Base-by-base conservation (phyloP, 805 yeast species). In the Ogataea populi-albae region DNA sequence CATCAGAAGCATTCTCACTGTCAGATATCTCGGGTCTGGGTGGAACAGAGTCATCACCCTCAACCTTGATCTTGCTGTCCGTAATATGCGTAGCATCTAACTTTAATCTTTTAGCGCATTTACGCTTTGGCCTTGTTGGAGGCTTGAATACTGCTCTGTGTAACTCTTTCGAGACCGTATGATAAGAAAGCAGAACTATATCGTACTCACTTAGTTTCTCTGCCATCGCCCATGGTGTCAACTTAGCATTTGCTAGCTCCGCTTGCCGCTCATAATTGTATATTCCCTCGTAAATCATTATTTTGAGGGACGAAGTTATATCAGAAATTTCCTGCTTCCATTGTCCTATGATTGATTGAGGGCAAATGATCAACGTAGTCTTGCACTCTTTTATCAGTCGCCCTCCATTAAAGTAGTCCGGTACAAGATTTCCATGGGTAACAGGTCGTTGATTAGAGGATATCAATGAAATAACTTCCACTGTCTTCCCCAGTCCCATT, bases 401-500 rank as follows among this genome's bases (percentile, higher is more conserved):
- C 5, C 68, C 60, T n/a, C 49, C 49, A 18, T 65, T 69, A 61
- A 47, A 71, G 53, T 43, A 42, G 61, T 59, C 75, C 36, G 38
- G 55, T 39, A 48, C 61, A 54, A 14, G 59, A 27, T 27, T 38
- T 4, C 52, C 45, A 11, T 26, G 36, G 2, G 38, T 34, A 3
- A 16, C 19, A 1, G 71, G 68, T 11, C 96, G 61, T 21, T 66
- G 78, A 55, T 93, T 82, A 32, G 79, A 52, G 2, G 78, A 53
- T 0, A 83, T 61, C 25, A 91, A 62, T 0, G 95, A 68, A 2
- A 86, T 66, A 10, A 88, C 67, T 55, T 93, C 98, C 4, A 93
- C 79, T 0, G 98, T 91, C 54, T 93, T 93, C 0, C 98, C 98
- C 6, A 93, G 69, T 0, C 98, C 98, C 98, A 93, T 93, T 59